Percentiles rank a stretch among this genome's conserved stretches.
These are phyloP conservation scores for Tulasnella sp. DNA, from an alignment of 768 basidiomycete genomes.

Conservation along the genomic window DNA sequence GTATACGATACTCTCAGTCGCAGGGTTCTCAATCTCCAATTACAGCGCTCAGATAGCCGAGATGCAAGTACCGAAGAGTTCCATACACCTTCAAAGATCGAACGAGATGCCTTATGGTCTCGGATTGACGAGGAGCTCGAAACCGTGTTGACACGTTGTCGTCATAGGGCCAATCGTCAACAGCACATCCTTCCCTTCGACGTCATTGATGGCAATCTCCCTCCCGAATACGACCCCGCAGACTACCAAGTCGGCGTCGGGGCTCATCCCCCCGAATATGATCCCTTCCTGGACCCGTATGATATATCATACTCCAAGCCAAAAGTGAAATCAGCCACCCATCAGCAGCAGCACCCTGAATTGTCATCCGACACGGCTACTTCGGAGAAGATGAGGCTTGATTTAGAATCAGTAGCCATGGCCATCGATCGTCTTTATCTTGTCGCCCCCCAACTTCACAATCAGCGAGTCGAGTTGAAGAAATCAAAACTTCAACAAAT, in stretches of 20 bases:
- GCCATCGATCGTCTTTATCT: constrained; percentile 84
- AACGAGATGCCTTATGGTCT: constrained; percentile 53
- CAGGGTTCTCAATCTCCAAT: constrained; percentile 54
- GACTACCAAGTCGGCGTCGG: constrained; percentile 14
- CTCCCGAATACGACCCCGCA: constrained; percentile 42
- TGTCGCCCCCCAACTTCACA: constrained; percentile 75
- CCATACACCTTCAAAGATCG: constrained; percentile 33
- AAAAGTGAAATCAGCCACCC: not conserved
- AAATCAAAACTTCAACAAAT: constrained; percentile 55
- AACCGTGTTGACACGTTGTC: constrained; percentile 50
- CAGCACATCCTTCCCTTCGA: constrained; percentile 22
- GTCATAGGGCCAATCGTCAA: constrained; percentile 37
- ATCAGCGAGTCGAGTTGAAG: constrained; percentile 87
- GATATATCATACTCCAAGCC: not conserved
- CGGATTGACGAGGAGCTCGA: constrained; percentile 65
- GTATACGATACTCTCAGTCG: constrained; percentile 50
- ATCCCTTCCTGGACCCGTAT: not conserved
- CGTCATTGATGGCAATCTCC: constrained; percentile 23
- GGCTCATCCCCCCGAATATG: constrained; percentile 2
- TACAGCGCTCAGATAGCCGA: constrained; percentile 40
- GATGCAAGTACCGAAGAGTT: constrained; percentile 26
- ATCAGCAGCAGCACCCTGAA: not conserved
- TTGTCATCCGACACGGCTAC: not conserved
- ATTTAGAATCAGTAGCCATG: constrained; percentile 70
- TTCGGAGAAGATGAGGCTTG: constrained; percentile 70